These are phyloP conservation scores for Athelia sp. DNA, from an alignment of 1,284 basidiomycete species.

Conservation along the genomic window DNA sequence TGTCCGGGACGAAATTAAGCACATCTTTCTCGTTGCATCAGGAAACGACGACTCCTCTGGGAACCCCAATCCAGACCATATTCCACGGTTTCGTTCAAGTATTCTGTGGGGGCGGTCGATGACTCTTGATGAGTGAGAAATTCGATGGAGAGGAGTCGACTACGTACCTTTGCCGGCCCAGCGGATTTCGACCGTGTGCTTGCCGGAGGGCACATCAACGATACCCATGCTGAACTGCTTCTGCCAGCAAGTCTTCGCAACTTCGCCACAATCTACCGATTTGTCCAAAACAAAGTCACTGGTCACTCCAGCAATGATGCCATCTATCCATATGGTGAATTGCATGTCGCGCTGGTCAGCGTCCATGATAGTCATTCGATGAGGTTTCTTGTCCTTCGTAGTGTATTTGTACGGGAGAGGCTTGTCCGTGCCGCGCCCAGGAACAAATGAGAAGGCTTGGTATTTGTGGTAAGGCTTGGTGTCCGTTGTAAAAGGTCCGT, in stretches of 20 bases:
- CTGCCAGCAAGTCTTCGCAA: neutral
- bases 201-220: constrained; percentile 1
- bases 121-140: neutral
- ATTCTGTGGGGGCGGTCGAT: neutral
- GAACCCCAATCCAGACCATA: neutral
- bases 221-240: neutral
- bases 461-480: no score
- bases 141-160: neutral
- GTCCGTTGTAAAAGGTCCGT: no score
- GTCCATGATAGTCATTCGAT: constrained; percentile 2
- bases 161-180: constrained; percentile 4
- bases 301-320: neutral
- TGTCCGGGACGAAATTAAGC: neutral
- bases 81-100: neutral
- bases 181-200: neutral
- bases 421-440: neutral
- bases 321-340: neutral
- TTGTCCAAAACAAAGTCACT: constrained; percentile 2
- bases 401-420: neutral
- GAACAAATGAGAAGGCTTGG: neutral
- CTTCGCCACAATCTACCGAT: constrained; percentile 1
- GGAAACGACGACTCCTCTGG: neutral
- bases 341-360: constrained; percentile 3
- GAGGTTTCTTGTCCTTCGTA: neutral
- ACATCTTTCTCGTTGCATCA: neutral